Conservation (phyloP, 2,329 filamentous ascomycete genomes). For the Colletotrichum endophyticum region DNA sequence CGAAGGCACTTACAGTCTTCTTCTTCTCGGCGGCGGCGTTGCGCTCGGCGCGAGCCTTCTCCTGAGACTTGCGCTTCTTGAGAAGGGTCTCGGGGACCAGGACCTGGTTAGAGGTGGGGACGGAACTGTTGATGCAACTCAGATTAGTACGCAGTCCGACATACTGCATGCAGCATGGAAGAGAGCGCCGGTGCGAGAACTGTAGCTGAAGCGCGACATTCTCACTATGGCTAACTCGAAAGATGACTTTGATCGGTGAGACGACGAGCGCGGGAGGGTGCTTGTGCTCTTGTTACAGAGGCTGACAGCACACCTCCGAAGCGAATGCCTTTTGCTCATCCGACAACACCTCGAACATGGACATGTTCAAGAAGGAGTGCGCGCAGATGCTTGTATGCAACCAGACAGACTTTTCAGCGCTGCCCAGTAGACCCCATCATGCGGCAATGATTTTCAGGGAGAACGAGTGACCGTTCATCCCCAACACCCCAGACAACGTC, state of each 20-base stretch:
- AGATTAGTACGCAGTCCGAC: constrained; percentile 83
- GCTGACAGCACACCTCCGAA: neutral
- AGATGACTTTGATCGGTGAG: constrained; percentile 82
- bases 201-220: constrained; percentile 93
- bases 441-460: constrained; percentile 79
- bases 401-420: constrained; percentile 30
- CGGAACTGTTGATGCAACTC: constrained; percentile 70
- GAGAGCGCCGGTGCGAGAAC: constrained; percentile 88
- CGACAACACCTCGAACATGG: constrained; percentile 72
- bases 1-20: constrained; percentile 80
- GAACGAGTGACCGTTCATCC: constrained; percentile 73
- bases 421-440: constrained; percentile 31
- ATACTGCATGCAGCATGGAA: constrained; percentile 62
- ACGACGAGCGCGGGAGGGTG: constrained; percentile 19
- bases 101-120: constrained; percentile 93
- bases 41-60: constrained; percentile 96
- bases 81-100: constrained; percentile 98
- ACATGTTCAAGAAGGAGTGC: constrained; percentile 55
- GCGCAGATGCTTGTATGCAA: constrained; percentile 42
- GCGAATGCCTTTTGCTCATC: constrained; percentile 58
- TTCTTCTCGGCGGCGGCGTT: constrained; percentile 80
- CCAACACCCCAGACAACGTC: constrained; percentile 76
- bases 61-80: constrained; percentile 99
- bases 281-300: constrained; percentile 14
- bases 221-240: constrained; percentile 88